Evolutionary conservation across 305 asterid species (phyloP), one percentile per base, ranked within the genome.

Genomic region (Fraxinus greggii): DNA sequence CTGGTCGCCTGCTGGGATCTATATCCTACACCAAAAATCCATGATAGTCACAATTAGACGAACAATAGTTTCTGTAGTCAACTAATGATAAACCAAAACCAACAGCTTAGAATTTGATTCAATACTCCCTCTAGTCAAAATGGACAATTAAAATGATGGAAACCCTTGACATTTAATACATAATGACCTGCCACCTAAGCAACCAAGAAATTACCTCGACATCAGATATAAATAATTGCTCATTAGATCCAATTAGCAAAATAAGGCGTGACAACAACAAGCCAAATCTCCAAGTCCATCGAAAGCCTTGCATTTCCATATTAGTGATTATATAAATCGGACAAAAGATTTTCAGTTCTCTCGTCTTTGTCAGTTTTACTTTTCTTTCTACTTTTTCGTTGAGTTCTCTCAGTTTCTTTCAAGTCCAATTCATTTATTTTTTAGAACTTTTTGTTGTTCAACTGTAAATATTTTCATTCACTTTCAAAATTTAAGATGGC

Each of bases 1-100:
- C 99, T 12, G 96, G 98, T 84, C 99, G 87, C 84, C 90, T 88
- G 86, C 94, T 89, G 38, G 99, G 99, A 76, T 97, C 98, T 40
- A 88, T 90, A 84, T 94, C 98, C 99, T 96, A 89, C 79, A 76
- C n/a, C 83, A 69, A 19, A 29, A 9, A 26, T 17, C 9, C 24
- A 48, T n/a, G n/a, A 76, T 28, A 42, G 40, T 31, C 45, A 51
- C 35, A 26, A 51, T 76, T 17, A 48, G 61, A 29, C 36, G 15
- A 24, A 10, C 23, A 12, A 40, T 15, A 40, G 12, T 80, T 65
- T 78, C 17, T 1, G 65, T 24, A 56, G 56, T 69, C 73, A 59
- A 32, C 48, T 69, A 42, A 69, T 4, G 10, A 72, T 7, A 80
- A 79, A 42, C 36, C 29, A 63, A 28, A 56, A 61, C 31, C 70